phyloP scores from a whole-genome alignment of 352 stramenopile genomes.

The Phytophthora pluvialis region DNA sequence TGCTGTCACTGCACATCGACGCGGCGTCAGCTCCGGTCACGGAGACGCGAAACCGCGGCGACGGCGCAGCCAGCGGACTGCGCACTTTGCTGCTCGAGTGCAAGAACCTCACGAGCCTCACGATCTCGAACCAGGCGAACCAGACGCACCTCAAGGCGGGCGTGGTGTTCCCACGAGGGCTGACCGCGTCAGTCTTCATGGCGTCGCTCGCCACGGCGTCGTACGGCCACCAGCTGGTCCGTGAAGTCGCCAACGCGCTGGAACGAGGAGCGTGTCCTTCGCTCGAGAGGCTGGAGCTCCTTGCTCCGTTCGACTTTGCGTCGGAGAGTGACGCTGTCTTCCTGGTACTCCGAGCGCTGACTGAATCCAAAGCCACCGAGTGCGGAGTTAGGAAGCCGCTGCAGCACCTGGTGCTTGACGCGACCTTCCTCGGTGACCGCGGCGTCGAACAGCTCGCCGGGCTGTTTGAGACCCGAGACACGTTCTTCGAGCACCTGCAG shows the following conservation, averaged over 20 bases:
- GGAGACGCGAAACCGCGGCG: conserved; percentile 16
- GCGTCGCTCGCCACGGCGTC: conserved; percentile 32
- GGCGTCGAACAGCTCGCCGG: conserved; percentile 44
- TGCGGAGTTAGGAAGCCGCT: conserved; percentile 14
- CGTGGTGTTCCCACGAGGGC: conserved; percentile 44
- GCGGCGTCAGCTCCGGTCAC: conserved; percentile 2
- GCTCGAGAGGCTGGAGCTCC: conserved; percentile 50
- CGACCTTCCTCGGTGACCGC: conserved; percentile 63
- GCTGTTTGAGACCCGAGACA: conserved; percentile 31
- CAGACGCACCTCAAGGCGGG: conserved; percentile 41
- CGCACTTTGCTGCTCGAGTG: conserved; percentile 44
- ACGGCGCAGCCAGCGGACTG: conserved; percentile 22
- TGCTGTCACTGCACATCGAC: conserved; percentile 57
- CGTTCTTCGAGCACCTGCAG: conserved; percentile 43
- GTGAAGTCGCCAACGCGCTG: conserved; percentile 47
- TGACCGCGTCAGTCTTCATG: conserved; percentile 28
- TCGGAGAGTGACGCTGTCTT: conserved; percentile 60
- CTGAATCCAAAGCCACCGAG: not conserved
- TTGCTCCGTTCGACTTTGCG: conserved; percentile 67
- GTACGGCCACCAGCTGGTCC: conserved; percentile 49
- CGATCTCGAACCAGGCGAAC: conserved; percentile 59
- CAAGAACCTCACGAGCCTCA: conserved; percentile 48
- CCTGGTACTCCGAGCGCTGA: conserved; percentile 43
- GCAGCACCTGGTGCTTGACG: conserved; percentile 56
- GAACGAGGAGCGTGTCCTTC: conserved; percentile 40